phyloP scores from a whole-genome alignment of 2,329 filamentous ascomycete genomes.

The Cladosporium velox region DNA sequence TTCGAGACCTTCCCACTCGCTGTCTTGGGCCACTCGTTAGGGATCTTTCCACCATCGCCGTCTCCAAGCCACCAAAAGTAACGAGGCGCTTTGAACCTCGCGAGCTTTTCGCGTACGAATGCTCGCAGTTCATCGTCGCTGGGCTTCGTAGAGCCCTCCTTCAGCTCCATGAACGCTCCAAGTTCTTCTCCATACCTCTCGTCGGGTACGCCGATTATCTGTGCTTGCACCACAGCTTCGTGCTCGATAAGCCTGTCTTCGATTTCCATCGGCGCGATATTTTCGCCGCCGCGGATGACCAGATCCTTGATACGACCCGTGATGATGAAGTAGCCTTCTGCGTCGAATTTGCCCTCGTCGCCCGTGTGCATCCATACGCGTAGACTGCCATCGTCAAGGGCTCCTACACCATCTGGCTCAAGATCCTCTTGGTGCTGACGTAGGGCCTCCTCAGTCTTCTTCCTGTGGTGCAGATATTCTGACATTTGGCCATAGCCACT shows the following conservation, averaged over 20 bases:
- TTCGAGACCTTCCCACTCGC: slow-evolving; percentile 33
- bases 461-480: slow-evolving; percentile 66
- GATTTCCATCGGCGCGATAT: slow-evolving; percentile 52
- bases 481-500: slow-evolving; percentile 74
- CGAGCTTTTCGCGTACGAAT: slow-evolving; percentile 42
- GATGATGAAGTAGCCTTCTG: slow-evolving; percentile 44
- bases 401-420: slow-evolving; percentile 39
- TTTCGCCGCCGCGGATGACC: slow-evolving; percentile 62
- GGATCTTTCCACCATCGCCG: slow-evolving; percentile 26
- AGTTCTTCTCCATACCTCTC: slow-evolving; percentile 35
- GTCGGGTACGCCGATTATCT: slow-evolving; percentile 36
- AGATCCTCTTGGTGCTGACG: slow-evolving; percentile 38
- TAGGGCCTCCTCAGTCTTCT: slow-evolving; percentile 73
- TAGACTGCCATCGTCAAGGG: slow-evolving; percentile 16
- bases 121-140: slow-evolving; percentile 31
- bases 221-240: slow-evolving; percentile 30
- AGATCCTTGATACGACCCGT: slow-evolving; percentile 38
- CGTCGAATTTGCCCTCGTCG: slow-evolving; percentile 55
- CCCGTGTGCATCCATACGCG: slow-evolving; percentile 64
- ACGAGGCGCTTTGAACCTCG: slow-evolving; percentile 31
- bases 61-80: slow-evolving; percentile 31
- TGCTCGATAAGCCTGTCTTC: slow-evolving; percentile 35
- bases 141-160: slow-evolving; percentile 19
- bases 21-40: slow-evolving; percentile 32
- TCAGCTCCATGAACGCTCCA: slow-evolving; percentile 40